phyloP scores from a whole-genome alignment of 192 early-diverging fungal species.

The Allomyces macrogynus region DNA sequence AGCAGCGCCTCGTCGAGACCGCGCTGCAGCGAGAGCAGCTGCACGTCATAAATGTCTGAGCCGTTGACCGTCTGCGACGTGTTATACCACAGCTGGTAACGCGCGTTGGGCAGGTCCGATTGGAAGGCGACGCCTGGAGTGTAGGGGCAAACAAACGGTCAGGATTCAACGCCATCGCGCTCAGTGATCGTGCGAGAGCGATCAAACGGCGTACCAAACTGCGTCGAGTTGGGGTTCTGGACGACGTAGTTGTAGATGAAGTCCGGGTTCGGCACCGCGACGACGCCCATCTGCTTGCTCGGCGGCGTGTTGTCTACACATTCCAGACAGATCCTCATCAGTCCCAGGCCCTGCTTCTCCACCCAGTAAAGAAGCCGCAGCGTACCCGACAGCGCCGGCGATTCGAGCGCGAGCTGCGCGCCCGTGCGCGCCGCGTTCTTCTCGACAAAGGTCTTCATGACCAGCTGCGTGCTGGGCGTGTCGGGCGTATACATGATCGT shows the following conservation, averaged over 20 bases:
- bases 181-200: not conserved
- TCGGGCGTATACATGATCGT: constrained; percentile 38
- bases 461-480: constrained; percentile 9
- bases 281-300: constrained; percentile 18
- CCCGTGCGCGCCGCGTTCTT: constrained; percentile 20
- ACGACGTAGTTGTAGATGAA: constrained; percentile 54
- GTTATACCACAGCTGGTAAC: constrained; percentile 63
- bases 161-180: not conserved
- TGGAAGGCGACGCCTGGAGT: constrained; percentile 12
- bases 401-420: constrained; percentile 10
- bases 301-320: constrained; percentile 12
- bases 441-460: constrained; percentile 18
- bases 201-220: constrained; percentile 19
- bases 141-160: not conserved
- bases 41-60: constrained; percentile 41
- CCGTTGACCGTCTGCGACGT: constrained; percentile 28
- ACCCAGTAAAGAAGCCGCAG: constrained; percentile 6
- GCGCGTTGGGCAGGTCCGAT: constrained; percentile 26
- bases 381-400: constrained; percentile 4
- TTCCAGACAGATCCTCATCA: constrained; percentile 7
- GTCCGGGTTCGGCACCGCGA: constrained; percentile 25
- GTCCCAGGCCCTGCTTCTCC: not conserved
- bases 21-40: constrained; percentile 32
- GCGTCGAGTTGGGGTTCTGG: constrained; percentile 40
- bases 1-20: constrained; percentile 51